Conservation (phyloP, 2,329 filamentous ascomycete species). For the Colletotrichum neosansevieriae region DNA sequence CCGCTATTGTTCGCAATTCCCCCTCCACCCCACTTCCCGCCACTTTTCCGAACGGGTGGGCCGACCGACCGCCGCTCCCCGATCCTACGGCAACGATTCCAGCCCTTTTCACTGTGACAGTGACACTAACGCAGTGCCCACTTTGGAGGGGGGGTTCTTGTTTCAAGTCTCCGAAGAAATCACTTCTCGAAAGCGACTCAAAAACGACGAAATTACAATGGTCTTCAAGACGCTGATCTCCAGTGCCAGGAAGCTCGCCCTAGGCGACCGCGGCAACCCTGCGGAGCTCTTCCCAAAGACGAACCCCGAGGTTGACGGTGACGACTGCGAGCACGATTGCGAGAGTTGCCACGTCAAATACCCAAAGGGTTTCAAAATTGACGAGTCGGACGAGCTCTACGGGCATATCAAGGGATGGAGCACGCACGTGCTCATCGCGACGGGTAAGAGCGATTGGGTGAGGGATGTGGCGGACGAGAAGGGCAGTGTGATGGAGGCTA, state of each 20-base stretch:
- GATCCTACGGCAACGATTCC: background rate
- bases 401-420: slow-evolving; percentile 88
- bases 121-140: background rate
- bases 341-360: slow-evolving; percentile 82
- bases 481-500: slow-evolving; percentile 84
- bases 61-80: slow-evolving; percentile 21
- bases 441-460: slow-evolving; percentile 97
- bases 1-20: background rate
- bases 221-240: slow-evolving; percentile 56
- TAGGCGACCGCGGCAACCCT: slow-evolving; percentile 44
- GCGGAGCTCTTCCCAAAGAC: slow-evolving; percentile 78
- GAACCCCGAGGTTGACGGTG: slow-evolving; percentile 82
- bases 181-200: background rate
- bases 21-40: slow-evolving; percentile 36
- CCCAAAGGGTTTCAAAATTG: slow-evolving; percentile 78
- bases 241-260: slow-evolving; percentile 51
- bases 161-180: background rate
- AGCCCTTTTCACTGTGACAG: background rate
- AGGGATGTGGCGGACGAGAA: slow-evolving; percentile 89
- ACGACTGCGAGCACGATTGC: slow-evolving; percentile 91
- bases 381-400: slow-evolving; percentile 83
- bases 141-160: background rate
- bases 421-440: slow-evolving; percentile 91
- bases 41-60: slow-evolving; percentile 31
- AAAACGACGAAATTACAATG: slow-evolving; percentile 52